Conservation (phyloP, 1,284 basidiomycete genomes). For the Trichosporon coremiiforme region DNA sequence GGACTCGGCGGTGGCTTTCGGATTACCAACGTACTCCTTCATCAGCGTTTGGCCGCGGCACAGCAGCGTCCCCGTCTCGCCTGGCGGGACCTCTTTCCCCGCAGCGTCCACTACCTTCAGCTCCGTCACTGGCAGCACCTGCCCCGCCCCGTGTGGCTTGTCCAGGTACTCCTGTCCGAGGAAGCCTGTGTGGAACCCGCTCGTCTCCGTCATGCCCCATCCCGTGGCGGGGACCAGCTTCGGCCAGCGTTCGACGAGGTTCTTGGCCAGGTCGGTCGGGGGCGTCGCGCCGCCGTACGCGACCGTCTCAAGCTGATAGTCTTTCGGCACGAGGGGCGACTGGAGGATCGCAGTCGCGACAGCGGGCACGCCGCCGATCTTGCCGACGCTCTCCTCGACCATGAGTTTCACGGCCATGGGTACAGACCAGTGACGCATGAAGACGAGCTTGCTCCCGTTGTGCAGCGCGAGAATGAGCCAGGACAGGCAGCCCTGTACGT, state of each 20-base stretch:
- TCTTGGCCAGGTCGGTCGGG: constrained; percentile 39
- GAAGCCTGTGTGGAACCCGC: constrained; percentile 46
- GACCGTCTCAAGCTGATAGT: constrained; percentile 39
- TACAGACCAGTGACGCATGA: constrained; percentile 43
- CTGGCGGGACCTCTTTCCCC: constrained; percentile 33
- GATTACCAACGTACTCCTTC: constrained; percentile 49
- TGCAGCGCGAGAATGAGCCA: constrained; percentile 48
- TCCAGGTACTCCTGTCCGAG: constrained; percentile 45
- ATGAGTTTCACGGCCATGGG: constrained; percentile 42
- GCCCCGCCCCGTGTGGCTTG: constrained; percentile 32
- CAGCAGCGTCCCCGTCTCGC: constrained; percentile 40
- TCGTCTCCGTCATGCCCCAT: constrained; percentile 52
- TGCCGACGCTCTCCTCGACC: constrained; percentile 37
- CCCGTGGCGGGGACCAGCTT: constrained; percentile 36
- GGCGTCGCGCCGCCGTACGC: constrained; percentile 51
- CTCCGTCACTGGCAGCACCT: constrained; percentile 44
- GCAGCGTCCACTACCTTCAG: constrained; percentile 43
- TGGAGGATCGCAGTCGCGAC: constrained; percentile 43
- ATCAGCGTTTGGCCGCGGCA: constrained; percentile 51
- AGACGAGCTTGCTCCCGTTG: constrained; percentile 43
- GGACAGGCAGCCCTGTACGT: constrained; percentile 49
- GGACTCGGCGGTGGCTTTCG: constrained; percentile 40
- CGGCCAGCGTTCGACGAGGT: constrained; percentile 39
- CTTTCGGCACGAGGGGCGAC: constrained; percentile 35
- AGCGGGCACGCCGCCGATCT: constrained; percentile 48